These are phyloP conservation scores for Mycena rebaudengoi DNA, from an alignment of 768 basidiomycete species.

Conservation along the genomic window DNA sequence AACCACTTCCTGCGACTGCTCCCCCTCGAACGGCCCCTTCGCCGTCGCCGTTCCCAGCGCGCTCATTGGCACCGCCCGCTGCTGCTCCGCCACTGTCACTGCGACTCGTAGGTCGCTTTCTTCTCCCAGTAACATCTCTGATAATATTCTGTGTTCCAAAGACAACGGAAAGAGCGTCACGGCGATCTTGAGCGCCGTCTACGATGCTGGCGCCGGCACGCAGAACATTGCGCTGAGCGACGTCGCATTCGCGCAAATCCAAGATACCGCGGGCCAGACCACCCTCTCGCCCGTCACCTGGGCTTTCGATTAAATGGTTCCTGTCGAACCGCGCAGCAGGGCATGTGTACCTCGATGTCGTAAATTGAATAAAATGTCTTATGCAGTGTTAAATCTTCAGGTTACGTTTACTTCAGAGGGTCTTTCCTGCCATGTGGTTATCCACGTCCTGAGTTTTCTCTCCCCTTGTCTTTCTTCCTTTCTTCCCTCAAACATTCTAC, in stretches of 20 bases:
- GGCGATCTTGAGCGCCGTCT: constrained; percentile 13
- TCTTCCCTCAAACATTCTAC: too few relatives aligned
- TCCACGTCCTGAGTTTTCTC: too few relatives aligned
- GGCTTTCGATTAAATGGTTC: constrained; percentile 25
- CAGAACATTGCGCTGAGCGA: constrained; percentile 7
- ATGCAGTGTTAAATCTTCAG: too few relatives aligned
- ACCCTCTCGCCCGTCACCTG: constrained; percentile 7
- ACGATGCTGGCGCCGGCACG: neutral
- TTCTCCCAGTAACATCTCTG: too few relatives aligned
- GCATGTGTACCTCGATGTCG: too few relatives aligned
- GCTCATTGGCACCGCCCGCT: neutral
- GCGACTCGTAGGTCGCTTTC: neutral
- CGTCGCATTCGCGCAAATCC: neutral
- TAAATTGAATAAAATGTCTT: too few relatives aligned
- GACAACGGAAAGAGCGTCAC: neutral
- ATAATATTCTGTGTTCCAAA: neutral
- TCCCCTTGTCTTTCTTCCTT: too few relatives aligned
- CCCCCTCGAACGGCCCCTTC: constrained; percentile 2
- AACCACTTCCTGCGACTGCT: neutral
- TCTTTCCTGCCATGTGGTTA: too few relatives aligned
- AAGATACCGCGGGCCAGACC: neutral
- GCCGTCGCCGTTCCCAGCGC: neutral
- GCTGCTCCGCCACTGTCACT: constrained; percentile 7
- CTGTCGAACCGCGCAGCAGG: too few relatives aligned
- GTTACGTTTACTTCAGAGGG: too few relatives aligned